Evolutionary conservation across 1,139 yeast species (phyloP).

Genomic region (Taphrina populina): DNA sequence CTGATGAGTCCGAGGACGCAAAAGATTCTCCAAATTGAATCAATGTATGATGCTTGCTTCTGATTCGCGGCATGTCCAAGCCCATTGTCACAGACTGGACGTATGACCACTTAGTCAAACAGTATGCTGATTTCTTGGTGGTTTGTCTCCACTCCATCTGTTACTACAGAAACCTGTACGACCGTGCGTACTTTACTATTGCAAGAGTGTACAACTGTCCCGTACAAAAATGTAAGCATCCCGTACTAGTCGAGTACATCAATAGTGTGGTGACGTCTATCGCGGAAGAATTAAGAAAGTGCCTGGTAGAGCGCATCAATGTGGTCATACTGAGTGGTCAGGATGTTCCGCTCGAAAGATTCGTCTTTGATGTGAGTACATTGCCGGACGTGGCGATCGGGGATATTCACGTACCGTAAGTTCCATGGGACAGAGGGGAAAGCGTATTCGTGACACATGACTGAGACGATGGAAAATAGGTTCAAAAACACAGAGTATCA

Average conservation of each 20-base stretch:
- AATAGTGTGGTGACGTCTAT: slow-evolving; percentile 43
- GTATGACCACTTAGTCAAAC: slow-evolving; percentile 26
- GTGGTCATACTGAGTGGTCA: slow-evolving; percentile 41
- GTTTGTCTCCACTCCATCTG: slow-evolving; percentile 45
- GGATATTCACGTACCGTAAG: slow-evolving; percentile 38
- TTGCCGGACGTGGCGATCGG: slow-evolving; percentile 40
- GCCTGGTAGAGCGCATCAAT: slow-evolving; percentile 40
- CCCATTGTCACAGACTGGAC: slow-evolving; percentile 15
- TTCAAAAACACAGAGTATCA: slow-evolving; percentile 11
- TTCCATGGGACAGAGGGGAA: no score
- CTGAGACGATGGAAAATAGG: background rate
- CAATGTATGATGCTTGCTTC: no score
- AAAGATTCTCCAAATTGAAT: no score
- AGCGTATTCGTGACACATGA: no score
- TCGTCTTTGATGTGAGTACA: slow-evolving; percentile 43
- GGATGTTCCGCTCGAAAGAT: slow-evolving; percentile 44
- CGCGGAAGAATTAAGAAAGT: slow-evolving; percentile 41
- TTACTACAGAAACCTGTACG: slow-evolving; percentile 45
- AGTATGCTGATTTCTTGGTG: slow-evolving; percentile 43
- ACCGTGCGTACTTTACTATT: slow-evolving; percentile 43
- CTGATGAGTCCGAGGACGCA: no score
- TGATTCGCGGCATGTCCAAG: slow-evolving; percentile 4
- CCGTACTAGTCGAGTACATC: slow-evolving; percentile 46
- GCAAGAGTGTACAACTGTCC: slow-evolving; percentile 46
- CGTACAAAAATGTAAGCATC: slow-evolving; percentile 46